phyloP scores from a whole-genome alignment of 768 basidiomycete genomes.

The Macrolepiota fuliginosa region DNA sequence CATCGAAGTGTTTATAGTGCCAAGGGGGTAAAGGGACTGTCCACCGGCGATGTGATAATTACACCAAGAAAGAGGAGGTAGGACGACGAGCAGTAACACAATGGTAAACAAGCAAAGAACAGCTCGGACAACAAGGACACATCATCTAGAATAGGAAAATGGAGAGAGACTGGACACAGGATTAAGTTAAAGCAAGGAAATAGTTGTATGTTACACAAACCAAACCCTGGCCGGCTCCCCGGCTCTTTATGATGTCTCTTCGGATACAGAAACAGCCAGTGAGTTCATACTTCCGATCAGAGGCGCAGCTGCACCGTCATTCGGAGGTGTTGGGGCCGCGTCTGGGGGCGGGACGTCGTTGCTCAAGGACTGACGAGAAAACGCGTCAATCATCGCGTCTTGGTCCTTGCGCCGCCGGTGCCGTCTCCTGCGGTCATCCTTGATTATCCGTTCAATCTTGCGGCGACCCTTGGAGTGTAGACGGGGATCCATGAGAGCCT shows the following conservation, averaged over 20 bases:
- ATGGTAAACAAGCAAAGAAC: constrained; percentile 1
- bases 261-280: constrained; percentile 10
- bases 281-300: constrained; percentile 11
- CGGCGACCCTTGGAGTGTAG: constrained; percentile 62
- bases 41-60: constrained; percentile 1
- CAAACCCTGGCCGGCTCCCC: neutral
- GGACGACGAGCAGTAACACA: constrained; percentile 9
- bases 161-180: constrained; percentile 14
- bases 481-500: constrained; percentile 66
- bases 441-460: constrained; percentile 77
- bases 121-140: constrained; percentile 9
- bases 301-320: constrained; percentile 3
- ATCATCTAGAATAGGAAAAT: constrained; percentile 17
- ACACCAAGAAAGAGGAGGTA: constrained; percentile 6
- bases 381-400: constrained; percentile 78
- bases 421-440: constrained; percentile 77
- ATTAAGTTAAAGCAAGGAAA: constrained; percentile 21
- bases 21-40: neutral
- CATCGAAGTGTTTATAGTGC: neutral
- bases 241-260: constrained; percentile 17
- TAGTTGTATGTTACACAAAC: constrained; percentile 14
- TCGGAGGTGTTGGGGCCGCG: neutral
- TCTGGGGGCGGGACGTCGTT: constrained; percentile 22
- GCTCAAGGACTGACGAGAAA: constrained; percentile 53
- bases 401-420: constrained; percentile 84